Evolutionary conservation across 768 basidiomycete species (phyloP), one percentile per base, ranked within the genome.

Genomic region (Pisolithus tinctorius): DNA sequence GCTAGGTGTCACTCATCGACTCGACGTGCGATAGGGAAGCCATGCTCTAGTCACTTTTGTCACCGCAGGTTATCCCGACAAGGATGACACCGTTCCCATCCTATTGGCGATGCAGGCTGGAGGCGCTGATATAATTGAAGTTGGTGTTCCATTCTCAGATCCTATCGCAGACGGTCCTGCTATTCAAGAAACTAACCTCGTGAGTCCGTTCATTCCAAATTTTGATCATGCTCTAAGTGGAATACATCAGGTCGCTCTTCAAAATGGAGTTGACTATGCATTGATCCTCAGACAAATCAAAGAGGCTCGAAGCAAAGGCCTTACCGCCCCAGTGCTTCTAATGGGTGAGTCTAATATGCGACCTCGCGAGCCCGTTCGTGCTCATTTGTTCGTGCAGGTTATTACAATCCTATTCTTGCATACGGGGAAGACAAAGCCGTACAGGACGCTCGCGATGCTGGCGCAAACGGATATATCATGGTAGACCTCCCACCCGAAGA

Each of bases 401-500:
- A 99, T 71, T 98, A 96, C 70, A 99, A 99, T 65, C 95, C 96
- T 13, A 68, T 98, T 34, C 77, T 98, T 40, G 90, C 94, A 0
- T 95, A 97, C 60, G 93, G 93, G 3, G 96, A 98, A 71, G 90
- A 94, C 54, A 88, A 83, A 65, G 88, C 95, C 4, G 93, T 98
- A 23, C 81, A 84, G 49, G 94, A 96, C 64, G 94, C 93, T 2
- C 77, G 71, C 42, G 83, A 84, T 51, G 93, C 92, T 16, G 95
- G 95, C 14, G 96, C 92, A 0, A 98, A 95, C 66, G 96, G 96
- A 1, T 99, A 93, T 64, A 94, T 98, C 58, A 83, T 99, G 71
- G 94, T 98, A 25, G 96, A 98, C 65, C 82, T 98, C 27, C 96
- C 96, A 30, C 96, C 96, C 11, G 94, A 97, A 69, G 96, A 99